Evolutionary conservation across 768 basidiomycete species (phyloP).

Genomic region (Tylopilus sp.): DNA sequence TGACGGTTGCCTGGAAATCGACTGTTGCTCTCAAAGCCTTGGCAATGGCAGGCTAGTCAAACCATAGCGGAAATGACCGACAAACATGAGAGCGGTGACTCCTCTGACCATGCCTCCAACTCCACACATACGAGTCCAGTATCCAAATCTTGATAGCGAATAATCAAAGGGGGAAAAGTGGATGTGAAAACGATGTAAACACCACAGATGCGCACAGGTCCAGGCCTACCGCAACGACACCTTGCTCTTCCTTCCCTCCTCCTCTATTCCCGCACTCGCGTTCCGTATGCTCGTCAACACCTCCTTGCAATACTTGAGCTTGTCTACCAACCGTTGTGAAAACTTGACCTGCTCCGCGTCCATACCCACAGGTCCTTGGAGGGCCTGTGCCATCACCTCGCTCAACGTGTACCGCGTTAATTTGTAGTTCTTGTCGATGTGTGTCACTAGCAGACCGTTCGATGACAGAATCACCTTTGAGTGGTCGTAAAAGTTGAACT

Average conservation of each 20-base stretch:
- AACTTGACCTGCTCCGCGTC: constrained; percentile 60
- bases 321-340: constrained; percentile 64
- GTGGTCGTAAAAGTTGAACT: constrained; percentile 99
- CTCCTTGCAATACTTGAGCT: constrained; percentile 78
- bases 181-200: not conserved
- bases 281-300: constrained; percentile 69
- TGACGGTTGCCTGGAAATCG: too few species aligned
- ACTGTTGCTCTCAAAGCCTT: too few species aligned
- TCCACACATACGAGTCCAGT: not conserved
- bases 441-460: constrained; percentile 73
- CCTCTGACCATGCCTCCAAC: too few species aligned
- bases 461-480: constrained; percentile 89
- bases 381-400: constrained; percentile 60
- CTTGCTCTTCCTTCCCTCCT: constrained; percentile 12
- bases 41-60: too few species aligned
- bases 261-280: constrained; percentile 44
- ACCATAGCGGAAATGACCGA: too few species aligned
- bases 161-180: not conserved
- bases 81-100: too few species aligned
- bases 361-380: constrained; percentile 27
- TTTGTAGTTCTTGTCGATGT: constrained; percentile 87
- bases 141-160: constrained; percentile 1
- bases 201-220: not conserved
- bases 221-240: constrained; percentile 12
- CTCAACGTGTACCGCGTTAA: constrained; percentile 71